phyloP scores from a whole-genome alignment of 768 basidiomycete species.

The Mycena crocata region DNA sequence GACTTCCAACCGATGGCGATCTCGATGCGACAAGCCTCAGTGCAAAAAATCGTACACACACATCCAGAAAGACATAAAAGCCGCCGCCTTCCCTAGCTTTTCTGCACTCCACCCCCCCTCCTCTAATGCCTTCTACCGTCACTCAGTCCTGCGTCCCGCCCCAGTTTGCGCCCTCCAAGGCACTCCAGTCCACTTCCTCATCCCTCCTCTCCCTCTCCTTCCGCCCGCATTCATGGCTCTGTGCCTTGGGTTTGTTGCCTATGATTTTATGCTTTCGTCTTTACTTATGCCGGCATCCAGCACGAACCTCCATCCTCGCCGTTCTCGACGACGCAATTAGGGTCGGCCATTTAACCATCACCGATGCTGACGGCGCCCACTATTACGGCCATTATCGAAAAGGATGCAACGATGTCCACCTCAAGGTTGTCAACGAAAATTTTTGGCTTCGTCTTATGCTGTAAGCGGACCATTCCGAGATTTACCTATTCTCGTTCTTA shows the following conservation, averaged over 20 bases:
- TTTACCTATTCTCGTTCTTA: conserved; percentile 25
- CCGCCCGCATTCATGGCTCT: conserved; percentile 61
- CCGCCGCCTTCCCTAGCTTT: conserved; percentile 40
- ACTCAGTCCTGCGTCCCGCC: conserved; percentile 50
- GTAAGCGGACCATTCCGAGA: conserved; percentile 50
- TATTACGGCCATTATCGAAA: conserved; percentile 69
- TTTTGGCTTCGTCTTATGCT: conserved; percentile 78
- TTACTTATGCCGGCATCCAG: conserved; percentile 43
- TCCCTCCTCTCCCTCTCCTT: conserved; percentile 55
- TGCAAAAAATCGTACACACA: conserved; percentile 44
- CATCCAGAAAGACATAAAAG: conserved; percentile 54
- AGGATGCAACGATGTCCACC: conserved; percentile 69
- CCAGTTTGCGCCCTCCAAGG: conserved; percentile 56
- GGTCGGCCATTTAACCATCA: conserved; percentile 69
- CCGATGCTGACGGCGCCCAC: conserved; percentile 69
- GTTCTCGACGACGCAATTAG: conserved; percentile 69
- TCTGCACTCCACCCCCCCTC: conserved; percentile 42
- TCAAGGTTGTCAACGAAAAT: conserved; percentile 67
- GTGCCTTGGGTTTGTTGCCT: conserved; percentile 57
- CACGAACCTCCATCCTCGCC: conserved; percentile 69
- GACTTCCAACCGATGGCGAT: conserved; percentile 40
- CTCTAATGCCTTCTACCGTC: conserved; percentile 52
- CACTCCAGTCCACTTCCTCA: conserved; percentile 56
- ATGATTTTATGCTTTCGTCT: conserved; percentile 12
- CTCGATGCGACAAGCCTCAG: conserved; percentile 50